Evolutionary conservation across 345 rosid genomes (phyloP), one percentile per base, ranked within the genome.

Genomic region (Citrus inodora): DNA sequence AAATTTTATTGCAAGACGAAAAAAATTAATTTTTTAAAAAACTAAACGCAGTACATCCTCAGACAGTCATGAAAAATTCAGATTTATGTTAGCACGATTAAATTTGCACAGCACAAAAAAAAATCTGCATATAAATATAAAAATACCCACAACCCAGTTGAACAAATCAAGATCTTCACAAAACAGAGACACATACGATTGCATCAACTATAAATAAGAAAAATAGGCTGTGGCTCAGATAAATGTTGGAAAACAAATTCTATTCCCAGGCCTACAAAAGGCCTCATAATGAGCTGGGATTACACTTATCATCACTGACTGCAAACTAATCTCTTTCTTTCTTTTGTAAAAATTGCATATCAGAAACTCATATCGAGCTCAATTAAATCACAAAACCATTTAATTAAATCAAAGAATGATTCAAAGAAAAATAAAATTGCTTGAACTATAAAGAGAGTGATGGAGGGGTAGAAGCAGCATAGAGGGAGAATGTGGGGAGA

Each of bases 211-310:
- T 3, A 4, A 11, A 0, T 48, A 28, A 30, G 2, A 35, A 53
- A 76, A 55, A 0, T 6, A 22, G 7, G 6, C 2, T n/a, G 51
- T 6, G 1, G 53, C 65, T 66, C 79, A 76, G 79, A 76, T 53
- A 76, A 67, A 76, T 67, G 79, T 67, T 76, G 73, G 66, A 67
- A 51, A 55, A 64, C 2, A 9, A 24, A 32, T 67, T 13, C 33
- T 53, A 67, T 33, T 76, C 73, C 79, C 73, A 4, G 79, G 59
- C 73, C 79, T 35, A 2, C 28, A n/a, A 67, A 4, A 33, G 79
- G 56, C 68, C 79, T 76, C 79, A 76, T 76, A 76, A 66, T 76
- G 79, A 76, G 79, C 79, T 76, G 79, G 79, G 79, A 76, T 76
- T 32, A 25, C 73, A 66, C 35, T 76, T 76, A 76, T 66, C 79